phyloP scores from a whole-genome alignment of 768 basidiomycete genomes.

The Mycena galericulata region DNA sequence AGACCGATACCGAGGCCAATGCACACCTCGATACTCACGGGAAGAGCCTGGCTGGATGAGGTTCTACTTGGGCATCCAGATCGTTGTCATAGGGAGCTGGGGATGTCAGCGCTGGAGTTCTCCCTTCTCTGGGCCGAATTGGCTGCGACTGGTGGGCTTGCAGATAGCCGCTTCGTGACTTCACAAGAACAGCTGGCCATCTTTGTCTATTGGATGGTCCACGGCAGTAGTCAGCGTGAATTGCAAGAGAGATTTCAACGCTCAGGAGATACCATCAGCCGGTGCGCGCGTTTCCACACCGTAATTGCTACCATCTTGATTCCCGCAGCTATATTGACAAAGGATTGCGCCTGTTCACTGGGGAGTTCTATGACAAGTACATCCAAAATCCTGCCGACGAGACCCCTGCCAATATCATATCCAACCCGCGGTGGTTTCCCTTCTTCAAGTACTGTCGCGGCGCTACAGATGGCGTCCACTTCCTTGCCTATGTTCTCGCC shows the following conservation, averaged over 20 bases:
- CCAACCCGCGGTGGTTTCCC: slow-evolving; percentile 41
- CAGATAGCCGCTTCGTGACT: neutral
- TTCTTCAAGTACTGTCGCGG: slow-evolving; percentile 41
- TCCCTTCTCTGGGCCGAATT: slow-evolving; percentile 9
- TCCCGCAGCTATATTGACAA: slow-evolving; percentile 1
- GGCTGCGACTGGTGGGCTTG: neutral
- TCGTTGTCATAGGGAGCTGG: slow-evolving; percentile 12
- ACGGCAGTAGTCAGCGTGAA: slow-evolving; percentile 3
- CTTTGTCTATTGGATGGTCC: slow-evolving; percentile 5
- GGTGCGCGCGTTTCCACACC: neutral
- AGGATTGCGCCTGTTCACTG: neutral
- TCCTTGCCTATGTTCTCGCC: slow-evolving; percentile 28
- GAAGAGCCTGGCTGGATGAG: slow-evolving; percentile 28
- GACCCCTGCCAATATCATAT: slow-evolving; percentile 30
- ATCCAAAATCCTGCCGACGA: slow-evolving; percentile 1
- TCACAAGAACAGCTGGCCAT: neutral
- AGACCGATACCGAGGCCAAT: slow-evolving; percentile 1
- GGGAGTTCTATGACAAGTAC: slow-evolving; percentile 11
- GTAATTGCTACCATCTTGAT: too few relatives aligned
- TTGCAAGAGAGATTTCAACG: neutral
- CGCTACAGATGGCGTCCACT: slow-evolving; percentile 43
- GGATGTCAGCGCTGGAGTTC: slow-evolving; percentile 13
- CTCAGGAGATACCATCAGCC: neutral
- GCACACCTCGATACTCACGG: slow-evolving; percentile 28
- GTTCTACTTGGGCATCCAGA: slow-evolving; percentile 25